Conservation (phyloP, 2,329 filamentous ascomycete species). For the Rosellinia necatrix region DNA sequence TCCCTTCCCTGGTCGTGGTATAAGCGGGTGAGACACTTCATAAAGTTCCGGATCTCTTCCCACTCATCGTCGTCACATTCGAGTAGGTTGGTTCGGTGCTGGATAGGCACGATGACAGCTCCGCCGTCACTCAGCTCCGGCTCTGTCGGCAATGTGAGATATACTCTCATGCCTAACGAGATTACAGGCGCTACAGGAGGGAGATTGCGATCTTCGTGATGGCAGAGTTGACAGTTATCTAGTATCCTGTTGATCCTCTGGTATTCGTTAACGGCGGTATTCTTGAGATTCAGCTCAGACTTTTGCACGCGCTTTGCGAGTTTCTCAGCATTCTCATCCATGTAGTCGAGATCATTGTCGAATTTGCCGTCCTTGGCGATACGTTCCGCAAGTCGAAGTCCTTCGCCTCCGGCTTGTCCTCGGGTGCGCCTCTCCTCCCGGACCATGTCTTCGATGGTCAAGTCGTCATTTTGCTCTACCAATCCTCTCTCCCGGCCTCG, state of each 20-base stretch:
- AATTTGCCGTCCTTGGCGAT: constrained; percentile 94
- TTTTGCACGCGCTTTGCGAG: constrained; percentile 87
- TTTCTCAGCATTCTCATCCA: constrained; percentile 94
- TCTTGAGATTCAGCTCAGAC: constrained; percentile 85
- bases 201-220: constrained; percentile 78
- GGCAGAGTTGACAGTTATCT: constrained; percentile 86
- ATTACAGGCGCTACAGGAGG: constrained; percentile 84
- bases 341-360: constrained; percentile 90
- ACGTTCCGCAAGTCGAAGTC: constrained; percentile 80
- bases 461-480: constrained; percentile 91
- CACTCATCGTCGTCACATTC: constrained; percentile 99
- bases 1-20: constrained; percentile 92
- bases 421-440: constrained; percentile 88
- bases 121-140: constrained; percentile 85
- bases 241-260: constrained; percentile 87
- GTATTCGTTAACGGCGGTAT: constrained; percentile 83
- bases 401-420: constrained; percentile 77
- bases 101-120: constrained; percentile 85
- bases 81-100: constrained; percentile 87
- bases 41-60: constrained; percentile 99
- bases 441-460: constrained; percentile 97
- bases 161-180: constrained; percentile 83
- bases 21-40: constrained; percentile 93
- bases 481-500: constrained; percentile 82
- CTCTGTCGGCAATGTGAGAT: constrained; percentile 84